Base-by-base conservation (phyloP, 1,284 basidiomycete species). In the Apiotrichum brassicae region DNA sequence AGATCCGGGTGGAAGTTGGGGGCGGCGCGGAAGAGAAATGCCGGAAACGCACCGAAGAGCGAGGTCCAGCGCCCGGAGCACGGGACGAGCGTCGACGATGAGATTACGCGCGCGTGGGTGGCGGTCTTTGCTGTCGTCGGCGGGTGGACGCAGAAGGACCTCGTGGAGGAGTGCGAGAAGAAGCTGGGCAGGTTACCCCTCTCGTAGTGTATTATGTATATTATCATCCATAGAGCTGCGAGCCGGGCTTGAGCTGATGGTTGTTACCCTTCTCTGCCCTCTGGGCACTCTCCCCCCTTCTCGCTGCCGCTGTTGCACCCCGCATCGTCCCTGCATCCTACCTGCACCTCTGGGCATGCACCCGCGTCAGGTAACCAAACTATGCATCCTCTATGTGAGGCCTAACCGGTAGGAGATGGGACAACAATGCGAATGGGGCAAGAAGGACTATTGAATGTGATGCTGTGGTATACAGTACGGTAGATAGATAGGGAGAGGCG, bases 61-160 rank as follows among this genome's bases (percentile, higher is more conserved):
- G 28, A 14, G 28, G 28, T 7, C 28, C 28, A 14, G 28, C 8
- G 28, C 7, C 28, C n/a, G 28, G 28, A 14, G 28, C 23, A 56
- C 16, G 62, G 58, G 39, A 59, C 53, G 38, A 54, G 53, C 6
- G 58, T 65, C 18, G 65, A 68, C 38, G 62, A 62, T 40, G 60
- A 54, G 16, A 49, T 64, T 11, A 58, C 63, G 8, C 58, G 66
- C n/a, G 89, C 87, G 59, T 95, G 92, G 92, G 79, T 94, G 63
- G 76, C 89, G 24, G 76, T 93, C 1, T 75, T 83, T 20, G 81
- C 82, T 3, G 76, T 97, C 25, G 78, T 80, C 20, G 82, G 79
- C 11, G 76, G 86, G 1, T 97, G 91, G 92, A 85, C 81, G 19
- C 92, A 97, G 73, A 77, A 75, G 48, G 93, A 97, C 68, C 72